Evolutionary conservation across 345 rosid genomes (phyloP).

Genomic region (Dimocarpus longan): DNA sequence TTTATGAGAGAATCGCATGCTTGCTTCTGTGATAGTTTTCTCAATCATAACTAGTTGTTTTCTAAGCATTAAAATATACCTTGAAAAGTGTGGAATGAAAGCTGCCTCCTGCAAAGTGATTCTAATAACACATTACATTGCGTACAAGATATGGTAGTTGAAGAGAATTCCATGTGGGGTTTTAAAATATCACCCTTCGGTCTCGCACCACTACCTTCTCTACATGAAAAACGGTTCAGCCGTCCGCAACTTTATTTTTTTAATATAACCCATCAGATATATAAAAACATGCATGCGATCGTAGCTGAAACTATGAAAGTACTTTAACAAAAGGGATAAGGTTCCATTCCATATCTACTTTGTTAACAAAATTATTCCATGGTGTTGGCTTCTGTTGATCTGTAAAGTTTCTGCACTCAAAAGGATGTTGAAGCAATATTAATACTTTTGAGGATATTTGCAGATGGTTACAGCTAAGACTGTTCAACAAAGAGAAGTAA

Average conservation of each 20-base stretch:
- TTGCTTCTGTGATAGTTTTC: not conserved
- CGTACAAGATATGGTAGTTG: constrained; percentile 2
- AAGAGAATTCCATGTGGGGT: not conserved
- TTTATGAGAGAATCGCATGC: not conserved
- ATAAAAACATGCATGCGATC: no score
- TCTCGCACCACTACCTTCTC: not conserved
- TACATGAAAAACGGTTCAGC: no score
- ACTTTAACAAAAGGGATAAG: no score
- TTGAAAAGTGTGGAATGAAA: not conserved
- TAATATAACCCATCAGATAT: no score
- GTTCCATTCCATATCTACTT: no score
- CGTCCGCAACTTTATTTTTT: no score
- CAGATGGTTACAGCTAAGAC: constrained; percentile 26
- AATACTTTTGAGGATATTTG: not conserved
- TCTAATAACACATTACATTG: not conserved
- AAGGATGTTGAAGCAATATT: not conserved
- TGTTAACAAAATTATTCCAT: no score
- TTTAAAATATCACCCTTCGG: not conserved
- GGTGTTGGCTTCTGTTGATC: not conserved
- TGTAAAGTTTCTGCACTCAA: constrained; percentile 8
- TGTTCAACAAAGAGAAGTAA: constrained; percentile 14
- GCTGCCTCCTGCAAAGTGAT: not conserved
- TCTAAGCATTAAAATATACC: not conserved
- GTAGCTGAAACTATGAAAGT: no score
- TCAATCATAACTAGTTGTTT: not conserved